Base-by-base conservation (phyloP, 2,329 filamentous ascomycete species). In the Aspergillus chevalieri region DNA sequence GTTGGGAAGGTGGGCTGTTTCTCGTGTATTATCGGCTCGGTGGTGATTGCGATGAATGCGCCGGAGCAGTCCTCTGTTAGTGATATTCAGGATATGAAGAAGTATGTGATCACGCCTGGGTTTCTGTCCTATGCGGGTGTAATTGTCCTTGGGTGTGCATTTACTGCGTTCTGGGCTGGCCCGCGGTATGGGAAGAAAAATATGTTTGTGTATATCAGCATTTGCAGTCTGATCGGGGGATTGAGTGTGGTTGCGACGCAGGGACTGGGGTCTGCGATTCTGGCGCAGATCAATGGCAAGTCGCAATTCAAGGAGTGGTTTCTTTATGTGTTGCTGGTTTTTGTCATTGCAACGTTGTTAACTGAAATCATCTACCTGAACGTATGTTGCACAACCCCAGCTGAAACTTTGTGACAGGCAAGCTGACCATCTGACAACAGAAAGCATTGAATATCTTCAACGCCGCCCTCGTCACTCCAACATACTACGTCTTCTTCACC, bases 381-480 rank as follows among this genome's bases (percentile, higher is more conserved):
- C 68, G 92, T 94, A 76, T 79, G 90, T 81, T 17, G 24, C n/a
- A 24, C 34, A 5, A 6, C 7, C 10, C 19, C 43, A 6, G 44
- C n/a, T 8, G 33, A 3, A 3, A 10, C 12, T 8, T 44, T 19
- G 34, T 24, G 4, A 10, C n/a, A 28, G 47, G 12, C 14, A 43
- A 39, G 12, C 44, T 48, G 45, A 14, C 49, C 59, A 51, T 60
- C 44, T 15, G 7, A 51, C 71, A 97, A 51, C 71, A 97, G 91
- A 98, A 98, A 96, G 93, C 93, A 5, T 79, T 97, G 49, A 97
- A 98, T 65, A 72, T 98, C 45, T 97, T 92, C 78, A 97, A 98
- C 63, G 93, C 93, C 34, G 92, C 93, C 6, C 80, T 98, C 57
- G 93, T 98, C 52, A 98, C 93, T 0, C 93, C 93, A 0, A 98